phyloP scores from a whole-genome alignment of 768 basidiomycete genomes.

The Amanita exitialis region DNA sequence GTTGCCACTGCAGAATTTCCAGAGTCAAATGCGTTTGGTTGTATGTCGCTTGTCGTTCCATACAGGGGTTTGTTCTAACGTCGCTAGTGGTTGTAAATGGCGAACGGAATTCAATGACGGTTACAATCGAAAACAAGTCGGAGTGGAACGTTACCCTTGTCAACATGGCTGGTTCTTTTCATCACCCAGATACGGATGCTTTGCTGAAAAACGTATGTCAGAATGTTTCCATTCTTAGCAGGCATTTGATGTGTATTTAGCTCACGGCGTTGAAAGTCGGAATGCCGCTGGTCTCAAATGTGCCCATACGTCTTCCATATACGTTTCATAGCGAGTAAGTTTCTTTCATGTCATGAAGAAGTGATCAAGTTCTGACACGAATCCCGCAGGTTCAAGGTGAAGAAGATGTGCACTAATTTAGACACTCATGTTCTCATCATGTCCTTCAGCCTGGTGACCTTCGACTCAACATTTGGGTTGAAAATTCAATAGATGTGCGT shows the following conservation, averaged over 20 bases:
- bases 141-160: slow-evolving; percentile 61
- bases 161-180: slow-evolving; percentile 57
- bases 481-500: slow-evolving; percentile 54
- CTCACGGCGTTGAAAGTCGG: slow-evolving; percentile 46
- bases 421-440: slow-evolving; percentile 1
- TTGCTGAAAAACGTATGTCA: slow-evolving; percentile 66
- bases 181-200: slow-evolving; percentile 48
- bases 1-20: slow-evolving; percentile 47
- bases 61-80: slow-evolving; percentile 6
- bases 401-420: slow-evolving; percentile 1
- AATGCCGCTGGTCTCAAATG: slow-evolving; percentile 39
- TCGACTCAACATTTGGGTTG: slow-evolving; percentile 67
- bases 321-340: slow-evolving; percentile 77
- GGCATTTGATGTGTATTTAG: slow-evolving; percentile 24
- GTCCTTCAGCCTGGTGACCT: slow-evolving; percentile 58
- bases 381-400: slow-evolving; percentile 49
- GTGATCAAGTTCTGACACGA: slow-evolving; percentile 9
- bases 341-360: background rate
- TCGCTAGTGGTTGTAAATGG: slow-evolving; percentile 70
- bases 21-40: slow-evolving; percentile 66
- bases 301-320: slow-evolving; percentile 60
- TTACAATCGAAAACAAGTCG: slow-evolving; percentile 70
- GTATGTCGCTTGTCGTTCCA: slow-evolving; percentile 31
- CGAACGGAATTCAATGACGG: slow-evolving; percentile 57
- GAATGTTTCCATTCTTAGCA: background rate